Percentiles rank a stretch among this genome's conserved stretches.
phyloP scores from a whole-genome alignment of 2,329 filamentous ascomycete species.

The Pestalotiopsis sp. region DNA sequence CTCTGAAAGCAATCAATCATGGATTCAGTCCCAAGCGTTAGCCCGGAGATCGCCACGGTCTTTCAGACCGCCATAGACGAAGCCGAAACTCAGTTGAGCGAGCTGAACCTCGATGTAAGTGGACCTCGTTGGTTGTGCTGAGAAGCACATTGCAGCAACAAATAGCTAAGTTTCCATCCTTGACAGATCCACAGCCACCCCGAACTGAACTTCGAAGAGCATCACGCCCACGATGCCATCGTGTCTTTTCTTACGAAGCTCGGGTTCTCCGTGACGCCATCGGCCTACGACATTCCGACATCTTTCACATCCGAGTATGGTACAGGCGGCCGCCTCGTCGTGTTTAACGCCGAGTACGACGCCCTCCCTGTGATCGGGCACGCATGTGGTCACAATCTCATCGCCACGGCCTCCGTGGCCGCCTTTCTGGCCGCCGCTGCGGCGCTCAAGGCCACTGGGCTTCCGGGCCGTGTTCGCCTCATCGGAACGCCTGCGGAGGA shows the following conservation, averaged over 20 bases:
- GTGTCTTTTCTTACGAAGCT: conserved; percentile 43
- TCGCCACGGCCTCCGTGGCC: conserved; percentile 41
- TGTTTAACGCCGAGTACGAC: conserved; percentile 41
- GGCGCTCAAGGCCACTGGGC: conserved; percentile 29
- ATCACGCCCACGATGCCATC: conserved; percentile 53
- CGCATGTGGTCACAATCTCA: conserved; percentile 48
- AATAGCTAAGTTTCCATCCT: neutral
- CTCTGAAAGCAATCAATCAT: neutral
- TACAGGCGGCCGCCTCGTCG: conserved; percentile 41
- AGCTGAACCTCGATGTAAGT: conserved; percentile 54
- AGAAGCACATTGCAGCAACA: neutral
- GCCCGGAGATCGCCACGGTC: neutral
- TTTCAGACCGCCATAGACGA: neutral
- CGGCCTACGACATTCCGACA: conserved; percentile 54
- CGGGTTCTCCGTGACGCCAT: conserved; percentile 48
- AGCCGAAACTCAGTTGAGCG: neutral
- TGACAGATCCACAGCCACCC: neutral
- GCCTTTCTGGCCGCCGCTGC: conserved; percentile 41
- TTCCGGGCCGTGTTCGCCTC: conserved; percentile 39
- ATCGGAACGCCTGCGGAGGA: conserved; percentile 48
- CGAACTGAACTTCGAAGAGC: conserved; percentile 26
- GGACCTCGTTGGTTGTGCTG: neutral
- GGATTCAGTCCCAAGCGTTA: neutral
- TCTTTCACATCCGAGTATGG: conserved; percentile 51
- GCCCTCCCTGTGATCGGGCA: conserved; percentile 38